Conservation (phyloP, 2,329 filamentous ascomycete species). For the Sclerotinia glacialis region DNA sequence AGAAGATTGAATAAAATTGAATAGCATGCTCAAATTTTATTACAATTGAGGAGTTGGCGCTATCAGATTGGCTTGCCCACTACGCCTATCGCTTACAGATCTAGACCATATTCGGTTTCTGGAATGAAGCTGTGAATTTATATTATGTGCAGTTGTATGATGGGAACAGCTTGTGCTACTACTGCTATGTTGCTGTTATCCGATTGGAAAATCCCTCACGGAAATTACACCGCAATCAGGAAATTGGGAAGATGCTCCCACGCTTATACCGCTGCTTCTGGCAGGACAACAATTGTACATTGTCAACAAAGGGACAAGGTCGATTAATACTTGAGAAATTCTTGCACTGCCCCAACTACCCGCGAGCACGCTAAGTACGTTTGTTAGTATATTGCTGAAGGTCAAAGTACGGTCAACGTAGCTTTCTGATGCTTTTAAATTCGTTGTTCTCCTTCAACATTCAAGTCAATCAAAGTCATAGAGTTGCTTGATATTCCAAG, state of each 20-base stretch:
- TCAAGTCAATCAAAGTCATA: not conserved
- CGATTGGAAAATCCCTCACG: conserved; percentile 1
- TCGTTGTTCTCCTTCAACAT: not conserved
- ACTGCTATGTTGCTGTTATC: not conserved
- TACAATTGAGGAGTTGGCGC: not conserved
- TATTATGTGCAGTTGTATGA: not conserved
- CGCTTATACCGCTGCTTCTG: not conserved
- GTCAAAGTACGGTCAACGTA: not conserved
- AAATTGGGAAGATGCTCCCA: not conserved
- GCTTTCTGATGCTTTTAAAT: not conserved
- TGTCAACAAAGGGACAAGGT: not conserved
- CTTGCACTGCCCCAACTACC: conserved; percentile 6
- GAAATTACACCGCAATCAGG: not conserved
- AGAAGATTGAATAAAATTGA: not conserved
- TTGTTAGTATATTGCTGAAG: not conserved
- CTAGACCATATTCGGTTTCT: not conserved
- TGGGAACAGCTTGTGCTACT: not conserved
- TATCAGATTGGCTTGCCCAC: not conserved
- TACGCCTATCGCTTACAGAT: not conserved
- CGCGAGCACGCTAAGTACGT: not conserved
- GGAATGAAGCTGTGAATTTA: conserved; percentile 10
- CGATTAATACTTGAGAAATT: not conserved
- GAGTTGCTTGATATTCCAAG: not conserved
- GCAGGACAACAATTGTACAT: not conserved
- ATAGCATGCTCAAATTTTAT: not conserved